phyloP scores from a whole-genome alignment of 805 yeast genomes.

The Metschnikowia aberdeeniae region DNA sequence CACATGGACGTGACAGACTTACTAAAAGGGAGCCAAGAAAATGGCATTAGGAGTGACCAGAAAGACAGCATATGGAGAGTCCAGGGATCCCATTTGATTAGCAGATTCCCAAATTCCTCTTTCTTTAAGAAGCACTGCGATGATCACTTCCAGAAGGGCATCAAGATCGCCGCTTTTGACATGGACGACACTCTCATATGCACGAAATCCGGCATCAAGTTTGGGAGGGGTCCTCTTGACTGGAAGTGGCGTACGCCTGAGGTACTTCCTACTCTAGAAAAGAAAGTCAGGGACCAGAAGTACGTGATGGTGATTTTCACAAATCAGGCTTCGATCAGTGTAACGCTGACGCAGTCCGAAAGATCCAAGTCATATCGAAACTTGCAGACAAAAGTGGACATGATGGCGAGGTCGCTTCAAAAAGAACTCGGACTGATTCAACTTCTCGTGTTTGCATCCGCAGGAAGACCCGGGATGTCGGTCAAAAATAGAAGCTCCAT shows the following conservation, averaged over 20 bases:
- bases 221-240: constrained; percentile 57
- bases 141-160: background rate
- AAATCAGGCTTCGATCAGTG: constrained; percentile 74
- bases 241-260: constrained; percentile 56
- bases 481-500: constrained; percentile 22
- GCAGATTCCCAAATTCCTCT: constrained; percentile 30
- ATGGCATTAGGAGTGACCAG: too few relatives aligned
- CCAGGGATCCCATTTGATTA: constrained; percentile 42
- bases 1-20: constrained; percentile 1
- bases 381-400: constrained; percentile 41
- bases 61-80: constrained; percentile 18
- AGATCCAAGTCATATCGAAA: constrained; percentile 33
- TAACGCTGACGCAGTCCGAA: constrained; percentile 17
- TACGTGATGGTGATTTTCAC: constrained; percentile 67
- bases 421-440: constrained; percentile 20
- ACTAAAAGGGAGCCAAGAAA: background rate
- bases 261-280: constrained; percentile 18
- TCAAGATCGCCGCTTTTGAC: constrained; percentile 70
- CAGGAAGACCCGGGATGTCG: constrained; percentile 45
- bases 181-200: constrained; percentile 74
- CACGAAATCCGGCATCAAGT: constrained; percentile 60
- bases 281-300: constrained; percentile 21
- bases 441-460: constrained; percentile 57
- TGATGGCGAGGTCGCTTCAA: constrained; percentile 29
- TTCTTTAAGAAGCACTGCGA: background rate